phyloP scores from a whole-genome alignment of 1,284 basidiomycete species.

The Cutaneotrichosporon daszewskae region DNA sequence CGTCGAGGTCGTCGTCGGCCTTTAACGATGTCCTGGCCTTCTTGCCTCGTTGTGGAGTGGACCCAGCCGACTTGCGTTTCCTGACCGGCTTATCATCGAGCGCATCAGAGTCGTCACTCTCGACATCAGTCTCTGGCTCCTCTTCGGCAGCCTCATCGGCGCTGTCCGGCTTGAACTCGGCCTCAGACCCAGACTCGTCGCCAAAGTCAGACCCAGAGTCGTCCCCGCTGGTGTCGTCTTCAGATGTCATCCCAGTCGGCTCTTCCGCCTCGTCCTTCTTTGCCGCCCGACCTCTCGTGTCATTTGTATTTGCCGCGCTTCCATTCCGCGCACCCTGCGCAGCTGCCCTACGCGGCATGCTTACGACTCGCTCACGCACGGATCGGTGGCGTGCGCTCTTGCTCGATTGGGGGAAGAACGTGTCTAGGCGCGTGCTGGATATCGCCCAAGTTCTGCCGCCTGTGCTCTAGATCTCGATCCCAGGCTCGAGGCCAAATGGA shows the following conservation, averaged over 20 bases:
- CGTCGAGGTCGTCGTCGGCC: conserved; percentile 19
- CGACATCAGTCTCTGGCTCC: conserved; percentile 24
- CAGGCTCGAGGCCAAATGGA: too few relatives aligned
- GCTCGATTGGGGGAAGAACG: too few relatives aligned
- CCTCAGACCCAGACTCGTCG: conserved; percentile 29
- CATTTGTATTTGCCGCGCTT: too few relatives aligned
- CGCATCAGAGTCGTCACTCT: conserved; percentile 25
- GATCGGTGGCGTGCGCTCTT: too few relatives aligned
- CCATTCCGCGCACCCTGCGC: too few relatives aligned
- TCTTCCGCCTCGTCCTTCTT: conserved; percentile 14
- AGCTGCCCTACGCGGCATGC: too few relatives aligned
- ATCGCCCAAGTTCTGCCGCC: too few relatives aligned
- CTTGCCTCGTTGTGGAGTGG: too few relatives aligned
- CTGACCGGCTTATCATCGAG: conserved; percentile 22
- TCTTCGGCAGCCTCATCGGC: conserved; percentile 15
- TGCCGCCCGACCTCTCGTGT: too few relatives aligned
- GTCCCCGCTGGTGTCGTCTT: conserved; percentile 13
- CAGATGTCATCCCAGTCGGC: conserved; percentile 37
- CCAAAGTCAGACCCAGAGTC: conserved; percentile 18
- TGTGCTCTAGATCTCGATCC: too few relatives aligned
- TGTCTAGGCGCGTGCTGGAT: too few relatives aligned
- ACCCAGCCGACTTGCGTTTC: background rate
- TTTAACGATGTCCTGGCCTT: conserved; percentile 6
- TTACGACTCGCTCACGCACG: too few relatives aligned
- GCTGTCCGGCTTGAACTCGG: conserved; percentile 3